Evolutionary conservation across 805 yeast species (phyloP).

Genomic region (Candida sonorensis): DNA sequence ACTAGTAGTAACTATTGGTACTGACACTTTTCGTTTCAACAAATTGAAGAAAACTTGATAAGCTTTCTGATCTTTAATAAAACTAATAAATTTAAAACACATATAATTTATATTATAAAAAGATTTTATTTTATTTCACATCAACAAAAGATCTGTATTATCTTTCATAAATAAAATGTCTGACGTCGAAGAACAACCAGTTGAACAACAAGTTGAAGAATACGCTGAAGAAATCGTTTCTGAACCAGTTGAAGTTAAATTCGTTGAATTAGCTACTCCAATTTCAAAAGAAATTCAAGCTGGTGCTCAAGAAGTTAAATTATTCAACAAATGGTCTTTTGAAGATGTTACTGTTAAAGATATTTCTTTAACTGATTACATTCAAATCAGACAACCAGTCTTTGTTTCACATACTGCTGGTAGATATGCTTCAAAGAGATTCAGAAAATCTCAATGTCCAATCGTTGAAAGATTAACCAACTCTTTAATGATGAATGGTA

Average conservation of each 20-base stretch:
- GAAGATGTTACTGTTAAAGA: conserved; percentile 97
- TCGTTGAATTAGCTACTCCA: conserved; percentile 85
- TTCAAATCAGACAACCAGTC: conserved; percentile 96
- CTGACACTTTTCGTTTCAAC: no score
- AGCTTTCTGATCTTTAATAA: no score
- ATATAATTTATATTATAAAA: no score
- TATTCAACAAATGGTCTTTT: conserved; percentile 99
- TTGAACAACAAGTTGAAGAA: conserved; percentile 38
- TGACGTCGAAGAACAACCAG: conserved; percentile 73
- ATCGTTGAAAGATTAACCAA: conserved; percentile 98
- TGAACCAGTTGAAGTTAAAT: conserved; percentile 75
- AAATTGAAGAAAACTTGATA: no score
- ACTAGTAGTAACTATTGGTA: no score
- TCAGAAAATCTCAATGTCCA: conserved; percentile 99
- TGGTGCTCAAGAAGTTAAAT: conserved; percentile 93
- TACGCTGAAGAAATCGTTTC: conserved; percentile 65
- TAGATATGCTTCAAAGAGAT: conserved; percentile 98
- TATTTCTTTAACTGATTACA: conserved; percentile 96
- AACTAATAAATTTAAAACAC: no score
- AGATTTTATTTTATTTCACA: no score
- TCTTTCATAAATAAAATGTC: conserved; percentile 52
- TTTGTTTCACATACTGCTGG: conserved; percentile 99
- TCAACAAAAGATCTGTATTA: neutral
- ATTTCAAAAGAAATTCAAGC: conserved; percentile 95
- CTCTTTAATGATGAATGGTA: conserved; percentile 99